Conservation (phyloP, 306 rosid species). For the Fagus crenata region DNA sequence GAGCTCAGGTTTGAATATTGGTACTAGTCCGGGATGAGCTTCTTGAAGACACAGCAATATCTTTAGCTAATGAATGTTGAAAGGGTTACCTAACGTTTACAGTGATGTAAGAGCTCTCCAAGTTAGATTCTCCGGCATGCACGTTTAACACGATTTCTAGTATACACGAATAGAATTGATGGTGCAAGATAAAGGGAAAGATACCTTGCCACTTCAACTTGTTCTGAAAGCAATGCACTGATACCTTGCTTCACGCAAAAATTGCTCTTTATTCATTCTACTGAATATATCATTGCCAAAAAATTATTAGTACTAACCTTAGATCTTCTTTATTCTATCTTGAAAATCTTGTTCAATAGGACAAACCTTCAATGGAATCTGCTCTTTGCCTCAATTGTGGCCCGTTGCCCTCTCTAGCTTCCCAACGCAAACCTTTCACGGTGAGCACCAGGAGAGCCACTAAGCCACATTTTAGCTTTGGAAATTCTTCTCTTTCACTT, state of each 20-base stretch:
- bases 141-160: background rate
- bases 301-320: background rate
- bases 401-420: background rate
- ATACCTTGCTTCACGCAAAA: background rate
- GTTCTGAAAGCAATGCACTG: background rate
- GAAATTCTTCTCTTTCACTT: background rate
- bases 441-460: background rate
- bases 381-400: background rate
- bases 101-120: background rate
- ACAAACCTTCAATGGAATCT: background rate
- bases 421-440: background rate
- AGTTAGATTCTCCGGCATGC: background rate
- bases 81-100: background rate
- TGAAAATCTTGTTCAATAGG: background rate
- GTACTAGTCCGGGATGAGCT: no score
- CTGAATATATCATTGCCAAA: background rate
- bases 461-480: background rate
- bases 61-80: background rate
- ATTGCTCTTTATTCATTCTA: background rate
- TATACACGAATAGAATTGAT: background rate
- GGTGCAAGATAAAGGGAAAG: background rate
- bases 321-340: background rate
- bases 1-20: no score
- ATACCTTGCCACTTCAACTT: background rate
- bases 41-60: background rate